phyloP scores from a whole-genome alignment of 768 basidiomycete genomes.

The Tylopilus sp. region DNA sequence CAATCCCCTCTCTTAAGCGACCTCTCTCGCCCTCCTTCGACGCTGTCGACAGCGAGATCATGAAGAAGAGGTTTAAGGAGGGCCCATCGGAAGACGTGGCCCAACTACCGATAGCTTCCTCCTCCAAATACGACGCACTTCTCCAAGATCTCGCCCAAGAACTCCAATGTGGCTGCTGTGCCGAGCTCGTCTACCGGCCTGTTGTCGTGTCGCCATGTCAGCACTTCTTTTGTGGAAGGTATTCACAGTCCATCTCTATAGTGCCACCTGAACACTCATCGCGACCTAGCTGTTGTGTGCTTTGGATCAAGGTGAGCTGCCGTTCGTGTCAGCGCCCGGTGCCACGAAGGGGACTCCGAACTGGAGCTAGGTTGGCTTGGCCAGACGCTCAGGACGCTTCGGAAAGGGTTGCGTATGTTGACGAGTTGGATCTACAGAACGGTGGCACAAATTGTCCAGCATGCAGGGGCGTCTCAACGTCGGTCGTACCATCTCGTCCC shows the following conservation, averaged over 20 bases:
- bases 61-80: conserved; percentile 61
- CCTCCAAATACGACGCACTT: conserved; percentile 33
- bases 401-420: neutral
- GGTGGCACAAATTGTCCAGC: conserved; percentile 83
- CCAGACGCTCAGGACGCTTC: neutral
- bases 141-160: conserved; percentile 67
- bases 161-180: conserved; percentile 83
- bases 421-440: conserved; percentile 47
- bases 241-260: conserved; percentile 14
- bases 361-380: neutral
- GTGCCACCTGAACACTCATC: conserved; percentile 41
- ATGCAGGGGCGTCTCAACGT: conserved; percentile 67
- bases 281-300: conserved; percentile 61
- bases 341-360: conserved; percentile 1
- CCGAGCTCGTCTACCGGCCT: conserved; percentile 76
- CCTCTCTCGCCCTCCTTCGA: conserved; percentile 60
- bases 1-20: conserved; percentile 47
- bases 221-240: conserved; percentile 92
- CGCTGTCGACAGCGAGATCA: conserved; percentile 41
- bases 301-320: conserved; percentile 79
- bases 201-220: conserved; percentile 83
- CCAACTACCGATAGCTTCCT: conserved; percentile 12
- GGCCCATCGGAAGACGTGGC: conserved; percentile 26
- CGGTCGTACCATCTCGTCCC: conserved; percentile 68
- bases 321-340: neutral